These are phyloP conservation scores for Apophysomyces elegans DNA, from an alignment of 371 early-diverging fungal species.

Conservation along the genomic window DNA sequence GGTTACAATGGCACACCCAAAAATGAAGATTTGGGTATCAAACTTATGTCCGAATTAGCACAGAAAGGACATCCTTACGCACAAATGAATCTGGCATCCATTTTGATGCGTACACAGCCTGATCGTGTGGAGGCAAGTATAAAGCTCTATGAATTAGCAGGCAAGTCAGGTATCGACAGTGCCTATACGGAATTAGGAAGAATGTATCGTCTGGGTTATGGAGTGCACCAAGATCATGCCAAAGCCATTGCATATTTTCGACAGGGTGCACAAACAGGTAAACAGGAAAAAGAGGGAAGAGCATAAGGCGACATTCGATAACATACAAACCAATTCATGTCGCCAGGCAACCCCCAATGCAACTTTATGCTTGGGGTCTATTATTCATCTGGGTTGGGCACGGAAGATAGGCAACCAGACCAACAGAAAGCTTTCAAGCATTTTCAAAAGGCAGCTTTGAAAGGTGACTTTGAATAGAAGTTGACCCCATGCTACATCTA, in stretches of 20 bases:
- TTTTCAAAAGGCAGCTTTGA: conserved; percentile 54
- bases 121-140: conserved; percentile 35
- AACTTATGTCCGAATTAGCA: conserved; percentile 43
- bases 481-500: too few species aligned
- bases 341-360: conserved; percentile 37
- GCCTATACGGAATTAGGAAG: conserved; percentile 52
- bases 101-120: conserved; percentile 44
- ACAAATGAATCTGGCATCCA: conserved; percentile 55
- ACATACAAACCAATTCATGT: background rate
- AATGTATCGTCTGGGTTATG: conserved; percentile 53
- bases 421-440: conserved; percentile 49
- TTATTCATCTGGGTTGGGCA: conserved; percentile 32
- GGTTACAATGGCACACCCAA: conserved; percentile 42
- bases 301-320: background rate
- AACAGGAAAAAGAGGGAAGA: background rate
- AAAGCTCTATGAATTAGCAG: conserved; percentile 52
- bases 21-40: conserved; percentile 38
- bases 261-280: conserved; percentile 41
- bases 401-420: conserved; percentile 33
- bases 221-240: conserved; percentile 49
- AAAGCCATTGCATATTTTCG: conserved; percentile 48
- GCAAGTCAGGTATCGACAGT: conserved; percentile 31
- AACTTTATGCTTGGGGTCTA: conserved; percentile 57
- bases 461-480: conserved; percentile 22
- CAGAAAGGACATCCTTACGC: conserved; percentile 55